phyloP scores from a whole-genome alignment of 2,329 filamentous ascomycete species.

The Microthyrium microscopicum region DNA sequence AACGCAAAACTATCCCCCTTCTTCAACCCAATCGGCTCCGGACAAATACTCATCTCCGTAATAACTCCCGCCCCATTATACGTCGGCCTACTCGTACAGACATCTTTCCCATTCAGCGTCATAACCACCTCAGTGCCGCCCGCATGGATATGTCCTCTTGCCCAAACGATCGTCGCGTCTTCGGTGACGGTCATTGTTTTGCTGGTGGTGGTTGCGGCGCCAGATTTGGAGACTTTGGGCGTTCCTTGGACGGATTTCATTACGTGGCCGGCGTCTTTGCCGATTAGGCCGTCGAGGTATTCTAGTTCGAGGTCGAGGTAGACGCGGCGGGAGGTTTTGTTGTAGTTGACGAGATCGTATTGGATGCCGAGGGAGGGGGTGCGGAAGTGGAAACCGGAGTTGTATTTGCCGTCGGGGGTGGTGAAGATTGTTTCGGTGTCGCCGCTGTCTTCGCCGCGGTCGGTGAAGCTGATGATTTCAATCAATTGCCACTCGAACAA shows the following conservation, averaged over 20 bases:
- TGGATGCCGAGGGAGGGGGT: neutral
- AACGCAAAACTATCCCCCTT: too few species aligned
- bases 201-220: neutral
- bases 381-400: conserved; percentile 2
- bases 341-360: conserved; percentile 3
- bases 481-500: too few species aligned
- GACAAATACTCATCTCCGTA: too few species aligned
- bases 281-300: conserved; percentile 1
- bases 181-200: neutral
- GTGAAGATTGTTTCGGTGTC: neutral
- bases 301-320: conserved; percentile 2
- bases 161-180: conserved; percentile 2
- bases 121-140: conserved; percentile 3
- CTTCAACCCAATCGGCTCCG: conserved; percentile 1
- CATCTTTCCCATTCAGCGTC: too few species aligned
- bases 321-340: neutral
- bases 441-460: neutral
- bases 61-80: too few species aligned
- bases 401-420: neutral
- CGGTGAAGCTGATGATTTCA: too few species aligned
- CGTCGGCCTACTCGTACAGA: too few species aligned
- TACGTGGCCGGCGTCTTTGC: neutral
- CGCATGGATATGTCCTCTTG: conserved; percentile 1
- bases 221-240: neutral
- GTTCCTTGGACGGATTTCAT: conserved; percentile 4